Evolutionary conservation across 495 filamentous ascomycete species (phyloP), one percentile per base, ranked within the genome.

Genomic region (Collariella sp.): DNA sequence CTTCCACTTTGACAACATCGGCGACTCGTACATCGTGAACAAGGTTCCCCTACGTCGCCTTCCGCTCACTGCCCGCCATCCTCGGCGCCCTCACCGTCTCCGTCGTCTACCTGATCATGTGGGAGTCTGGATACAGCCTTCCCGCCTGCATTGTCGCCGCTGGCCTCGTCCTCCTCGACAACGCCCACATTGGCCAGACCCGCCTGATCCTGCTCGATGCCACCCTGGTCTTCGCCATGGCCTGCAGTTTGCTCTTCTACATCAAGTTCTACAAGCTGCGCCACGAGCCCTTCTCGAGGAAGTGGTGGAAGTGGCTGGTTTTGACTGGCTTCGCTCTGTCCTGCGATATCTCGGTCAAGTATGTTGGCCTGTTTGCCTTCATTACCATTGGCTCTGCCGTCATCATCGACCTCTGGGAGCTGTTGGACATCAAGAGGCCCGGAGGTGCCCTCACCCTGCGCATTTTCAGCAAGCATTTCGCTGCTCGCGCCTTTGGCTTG

Each of bases 291-390:
- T 98, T 98, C 65, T 79, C 83, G 15, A 82, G 89, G 46, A 97
- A 97, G 67, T 98, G 93, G 93, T 98, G 93, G 93, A 98, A 98
- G 70, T 98, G 93, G 93, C 79, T 98, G 31, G 82, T 98, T 46
- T 72, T 97, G 62, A 98, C 93, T 15, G 93, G 93, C 42, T 87
- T 98, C 64, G 83, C 85, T 43, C 77, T 98, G 63, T 96, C 89
- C 64, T 96, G 93, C 69, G 94, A 96, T 65, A 97, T 98, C 61
- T 96, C 93, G 18, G 95, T 88, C 65, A 98, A 98, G 72, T 97
- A 97, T 61, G 93, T 98, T 55, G 93, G 93, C 39, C 79, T 88
- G 40, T 98, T 98, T 70, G 94, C 91, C 61, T 98, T 98, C 72
- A 82, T 97, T 70, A 96, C 93, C 44, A 94, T 98, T 60, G 93